Evolutionary conservation across 106 monocot species (phyloP).

Genomic region (Dendrobium chrysotoxum): DNA sequence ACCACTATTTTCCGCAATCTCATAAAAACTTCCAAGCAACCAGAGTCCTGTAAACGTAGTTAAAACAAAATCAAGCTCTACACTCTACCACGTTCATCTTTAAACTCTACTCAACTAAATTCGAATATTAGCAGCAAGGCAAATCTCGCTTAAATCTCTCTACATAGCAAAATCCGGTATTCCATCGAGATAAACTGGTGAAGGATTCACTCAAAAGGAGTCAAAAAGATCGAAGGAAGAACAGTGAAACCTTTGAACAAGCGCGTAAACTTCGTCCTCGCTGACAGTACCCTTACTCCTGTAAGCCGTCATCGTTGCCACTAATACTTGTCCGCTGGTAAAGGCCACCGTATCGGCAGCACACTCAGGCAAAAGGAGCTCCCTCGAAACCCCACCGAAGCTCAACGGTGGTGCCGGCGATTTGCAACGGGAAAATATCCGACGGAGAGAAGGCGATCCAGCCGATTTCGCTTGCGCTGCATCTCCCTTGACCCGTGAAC

Average conservation of each 20-base stretch:
- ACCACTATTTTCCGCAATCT: no score
- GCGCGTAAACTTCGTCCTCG: constrained; percentile 29
- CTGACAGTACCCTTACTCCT: constrained; percentile 23
- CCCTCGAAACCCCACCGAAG: no score
- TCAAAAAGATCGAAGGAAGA: neutral
- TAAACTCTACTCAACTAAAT: neutral
- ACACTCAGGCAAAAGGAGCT: no score
- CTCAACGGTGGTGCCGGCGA: no score
- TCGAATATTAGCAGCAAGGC: neutral
- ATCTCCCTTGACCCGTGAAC: no score
- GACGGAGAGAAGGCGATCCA: no score
- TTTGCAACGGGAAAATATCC: no score
- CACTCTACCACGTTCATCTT: neutral
- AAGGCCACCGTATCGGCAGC: neutral
- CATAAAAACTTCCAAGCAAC: neutral
- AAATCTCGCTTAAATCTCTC: neutral
- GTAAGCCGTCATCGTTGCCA: neutral
- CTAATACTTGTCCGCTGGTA: neutral
- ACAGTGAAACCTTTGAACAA: constrained; percentile 28
- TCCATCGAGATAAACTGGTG: neutral
- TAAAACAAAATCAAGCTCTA: neutral
- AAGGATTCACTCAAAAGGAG: no score
- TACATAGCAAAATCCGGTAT: neutral
- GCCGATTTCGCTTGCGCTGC: no score
- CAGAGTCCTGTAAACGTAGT: neutral